Base-by-base conservation (phyloP, 345 rosid genomes). In the Populus alba region DNA sequence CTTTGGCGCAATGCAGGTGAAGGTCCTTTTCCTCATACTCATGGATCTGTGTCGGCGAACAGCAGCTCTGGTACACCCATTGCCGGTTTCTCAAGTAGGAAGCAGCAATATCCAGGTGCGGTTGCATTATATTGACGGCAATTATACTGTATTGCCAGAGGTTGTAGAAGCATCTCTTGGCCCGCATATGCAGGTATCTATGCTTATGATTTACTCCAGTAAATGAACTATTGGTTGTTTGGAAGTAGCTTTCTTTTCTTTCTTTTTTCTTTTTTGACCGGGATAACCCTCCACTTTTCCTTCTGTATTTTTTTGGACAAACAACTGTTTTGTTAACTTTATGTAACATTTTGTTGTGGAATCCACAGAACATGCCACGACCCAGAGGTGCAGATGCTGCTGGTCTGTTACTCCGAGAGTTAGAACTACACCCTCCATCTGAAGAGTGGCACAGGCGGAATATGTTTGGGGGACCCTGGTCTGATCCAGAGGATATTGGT, bases 371-470 rank as follows among this genome's bases (percentile, higher is more conserved):
- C 83, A 97, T 97, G 99, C 99, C 99, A 74, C 89, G 97, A 73
- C 99, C 98, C 68, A 90, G 98, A 86, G 99, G 98, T 83, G 98
- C 97, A 39, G 99, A 97, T 90, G 98, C 97, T 67, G 99, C 99
- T 76, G 99, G 98, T 68, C 87, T 97, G 78, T 85, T 97, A 77
- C 95, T 97, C 57, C 92, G 98, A 49, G 98, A 94, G 80, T 88
- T 94, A 80, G 99, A 97, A 86, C 95, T 97, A 66, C 97, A 97
- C 78, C 99, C 99, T 6, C 97, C 98, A 59, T 91, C 98, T n/a
- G 99, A 97, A 82, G 99, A 97, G 81, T 92, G 99, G 99, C 97
- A 97, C 80, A 86, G 98, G 83, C 87, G 98, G 77, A 97, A 94
- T 82, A 90, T 94, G 91, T 92, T 89, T 83, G 97, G 99, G 71